Conservation (phyloP, 2,329 filamentous ascomycete genomes). For the Colletotrichum kahawae region DNA sequence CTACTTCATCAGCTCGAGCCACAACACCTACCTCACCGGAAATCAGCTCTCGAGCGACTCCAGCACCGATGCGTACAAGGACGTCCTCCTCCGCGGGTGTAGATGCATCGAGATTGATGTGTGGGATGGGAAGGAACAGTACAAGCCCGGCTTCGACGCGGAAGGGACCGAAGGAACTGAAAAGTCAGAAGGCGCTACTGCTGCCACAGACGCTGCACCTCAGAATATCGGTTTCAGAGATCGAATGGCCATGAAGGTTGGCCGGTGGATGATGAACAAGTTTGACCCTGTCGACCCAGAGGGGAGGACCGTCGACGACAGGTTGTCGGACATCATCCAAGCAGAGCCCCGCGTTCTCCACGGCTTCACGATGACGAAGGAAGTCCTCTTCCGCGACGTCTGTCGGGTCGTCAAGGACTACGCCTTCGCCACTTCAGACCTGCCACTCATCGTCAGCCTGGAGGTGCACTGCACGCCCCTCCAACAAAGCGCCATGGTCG, state of each 20-base stretch:
- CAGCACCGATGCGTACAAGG: conserved; percentile 87
- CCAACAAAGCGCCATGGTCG: conserved; percentile 90
- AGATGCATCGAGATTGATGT: conserved; percentile 95
- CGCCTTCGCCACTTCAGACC: conserved; percentile 75
- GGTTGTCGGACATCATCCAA: conserved; percentile 33
- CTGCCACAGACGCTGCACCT: background rate
- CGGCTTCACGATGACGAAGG: conserved; percentile 88
- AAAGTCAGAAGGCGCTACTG: background rate
- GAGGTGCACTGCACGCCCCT: conserved; percentile 84
- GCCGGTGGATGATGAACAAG: conserved; percentile 26
- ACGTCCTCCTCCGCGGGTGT: conserved; percentile 82
- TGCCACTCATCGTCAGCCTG: conserved; percentile 89
- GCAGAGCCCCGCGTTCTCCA: conserved; percentile 81
- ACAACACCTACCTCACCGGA: conserved; percentile 92
- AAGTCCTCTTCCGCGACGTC: conserved; percentile 85
- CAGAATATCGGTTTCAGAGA: background rate
- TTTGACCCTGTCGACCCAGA: background rate
- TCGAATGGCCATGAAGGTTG: background rate
- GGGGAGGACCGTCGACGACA: conserved; percentile 15
- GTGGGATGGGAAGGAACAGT: conserved; percentile 86
- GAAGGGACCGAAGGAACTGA: conserved; percentile 13
- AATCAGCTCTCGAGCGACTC: conserved; percentile 88
- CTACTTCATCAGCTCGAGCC: conserved; percentile 93
- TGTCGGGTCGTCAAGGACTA: conserved; percentile 80
- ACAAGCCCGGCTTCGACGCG: conserved; percentile 66